Evolutionary conservation across 352 stramenopile species (phyloP).

Genomic region (Phytophthora agathidicida): DNA sequence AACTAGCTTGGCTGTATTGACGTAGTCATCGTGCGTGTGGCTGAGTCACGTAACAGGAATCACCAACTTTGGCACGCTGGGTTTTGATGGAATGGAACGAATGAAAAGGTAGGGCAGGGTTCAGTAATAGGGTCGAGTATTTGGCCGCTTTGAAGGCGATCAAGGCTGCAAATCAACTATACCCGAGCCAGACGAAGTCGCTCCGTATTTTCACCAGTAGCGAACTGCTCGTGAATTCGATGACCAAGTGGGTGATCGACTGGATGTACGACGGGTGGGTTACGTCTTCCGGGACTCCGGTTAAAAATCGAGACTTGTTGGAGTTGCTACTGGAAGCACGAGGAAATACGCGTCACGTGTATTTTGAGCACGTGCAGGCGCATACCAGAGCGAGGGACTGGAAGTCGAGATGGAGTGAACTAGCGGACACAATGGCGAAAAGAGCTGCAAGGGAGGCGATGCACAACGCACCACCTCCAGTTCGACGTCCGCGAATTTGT

Average conservation of each 20-base stretch:
- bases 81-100: too few species aligned
- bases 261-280: slow-evolving; percentile 22
- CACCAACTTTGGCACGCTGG: too few species aligned
- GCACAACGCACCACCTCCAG: neutral
- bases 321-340: slow-evolving; percentile 4
- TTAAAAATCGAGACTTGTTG: slow-evolving; percentile 20
- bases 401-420: slow-evolving; percentile 19
- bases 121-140: too few species aligned
- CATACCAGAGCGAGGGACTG: slow-evolving; percentile 9
- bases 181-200: too few species aligned
- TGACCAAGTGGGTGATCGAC: slow-evolving; percentile 15
- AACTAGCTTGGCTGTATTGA: too few species aligned
- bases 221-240: too few species aligned
- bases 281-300: slow-evolving; percentile 4
- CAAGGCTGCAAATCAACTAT: too few species aligned
- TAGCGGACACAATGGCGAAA: slow-evolving; percentile 11
- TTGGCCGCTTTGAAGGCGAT: too few species aligned
- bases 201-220: too few species aligned
- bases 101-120: too few species aligned
- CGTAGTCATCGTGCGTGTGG: too few species aligned
- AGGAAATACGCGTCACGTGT: neutral
- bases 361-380: slow-evolving; percentile 13
- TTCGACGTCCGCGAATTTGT: slow-evolving; percentile 1
- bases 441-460: neutral
- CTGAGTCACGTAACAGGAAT: too few species aligned